A percentile compares a stretch with the other conserved stretches of the same genome.
Evolutionary conservation across 179 eudicot genomes (phyloP).

Genomic region (Patellifolia procumbens): DNA sequence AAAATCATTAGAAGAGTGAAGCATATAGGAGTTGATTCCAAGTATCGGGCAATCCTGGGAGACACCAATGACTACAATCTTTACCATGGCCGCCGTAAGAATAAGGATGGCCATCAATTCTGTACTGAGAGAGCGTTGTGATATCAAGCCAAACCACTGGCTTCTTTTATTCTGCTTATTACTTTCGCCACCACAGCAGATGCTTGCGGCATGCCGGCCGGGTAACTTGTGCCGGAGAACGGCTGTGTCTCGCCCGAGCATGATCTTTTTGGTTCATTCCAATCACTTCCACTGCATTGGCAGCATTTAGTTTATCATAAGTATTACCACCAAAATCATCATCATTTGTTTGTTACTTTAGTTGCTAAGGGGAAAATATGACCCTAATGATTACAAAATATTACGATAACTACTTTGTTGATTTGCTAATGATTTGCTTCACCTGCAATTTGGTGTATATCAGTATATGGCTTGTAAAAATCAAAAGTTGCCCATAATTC

Average conservation of each 20-base stretch:
- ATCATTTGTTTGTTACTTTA: background rate
- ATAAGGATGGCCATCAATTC: conserved; percentile 72
- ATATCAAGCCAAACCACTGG: conserved; percentile 72
- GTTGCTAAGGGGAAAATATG: background rate
- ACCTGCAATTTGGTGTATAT: background rate
- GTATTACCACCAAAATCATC: background rate
- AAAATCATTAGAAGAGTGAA: conserved; percentile 33
- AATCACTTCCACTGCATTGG: conserved; percentile 64
- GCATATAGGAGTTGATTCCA: conserved; percentile 74
- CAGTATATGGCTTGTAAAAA: background rate
- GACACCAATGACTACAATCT: conserved; percentile 90
- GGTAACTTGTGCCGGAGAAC: conserved; percentile 53
- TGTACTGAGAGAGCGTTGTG: conserved; percentile 56
- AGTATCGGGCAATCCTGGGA: conserved; percentile 80
- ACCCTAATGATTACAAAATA: conserved; percentile 11
- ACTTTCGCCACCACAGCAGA: conserved; percentile 61
- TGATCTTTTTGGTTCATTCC: conserved; percentile 61
- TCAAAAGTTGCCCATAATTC: too few relatives aligned
- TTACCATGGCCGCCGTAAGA: conserved; percentile 48
- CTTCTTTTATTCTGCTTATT: conserved; percentile 52
- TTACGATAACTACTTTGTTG: background rate
- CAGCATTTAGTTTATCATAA: background rate
- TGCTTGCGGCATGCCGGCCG: conserved; percentile 54
- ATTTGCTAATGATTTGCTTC: conserved; percentile 1
- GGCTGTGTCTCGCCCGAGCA: conserved; percentile 62